Base-by-base conservation (phyloP, 495 filamentous ascomycete genomes). In the Lasiosphaeria miniovina region DNA sequence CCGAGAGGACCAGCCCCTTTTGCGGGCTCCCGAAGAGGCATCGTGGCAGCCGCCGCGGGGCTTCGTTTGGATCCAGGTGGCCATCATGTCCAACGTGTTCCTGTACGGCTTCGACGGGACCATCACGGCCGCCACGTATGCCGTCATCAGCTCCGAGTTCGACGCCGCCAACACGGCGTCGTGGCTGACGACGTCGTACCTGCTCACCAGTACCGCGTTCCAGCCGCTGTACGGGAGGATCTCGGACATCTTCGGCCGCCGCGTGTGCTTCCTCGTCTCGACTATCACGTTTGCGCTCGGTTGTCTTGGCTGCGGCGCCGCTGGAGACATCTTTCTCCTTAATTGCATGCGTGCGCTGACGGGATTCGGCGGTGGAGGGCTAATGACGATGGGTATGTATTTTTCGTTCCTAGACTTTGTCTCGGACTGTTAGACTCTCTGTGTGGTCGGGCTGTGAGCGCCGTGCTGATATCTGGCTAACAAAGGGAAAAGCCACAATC, bases 171-270 rank as follows among this genome's bases (percentile, higher is more conserved):
- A 81, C 62, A 81, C 75, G 7, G 73, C 78, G 1, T 80, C 72
- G 6, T 93, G 88, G 89, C 83, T 88, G 5, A 89, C 87, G n/a
- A 91, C 87, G 0, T 88, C 88, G 4, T 87, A 87, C 32, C 72
- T 91, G 17, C 86, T 92, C 55, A 86, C 86, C 3, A 89, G 88
- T 65, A 88, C 86, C 10, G 84, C 86, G 55, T 89, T 88, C 55
- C 79, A 80, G 52, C 75, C 75, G 12, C 59, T 77, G 36, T 77
- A 76, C 38, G 74, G 75, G 1, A 75, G 80, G 1, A 65, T 82
- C 4, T 77, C 80, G 3, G 74, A 84, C 57, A 75, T 83, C 14
- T 83, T 82, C 41, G 84, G 84, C 1, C 77, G 82, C 0, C 71
- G 80, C 0, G 68, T 72, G 11, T 80, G 78, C 58, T 80, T 80